phyloP scores from a whole-genome alignment of 78 protist genomes.

The Dictyostelium purpureum region DNA sequence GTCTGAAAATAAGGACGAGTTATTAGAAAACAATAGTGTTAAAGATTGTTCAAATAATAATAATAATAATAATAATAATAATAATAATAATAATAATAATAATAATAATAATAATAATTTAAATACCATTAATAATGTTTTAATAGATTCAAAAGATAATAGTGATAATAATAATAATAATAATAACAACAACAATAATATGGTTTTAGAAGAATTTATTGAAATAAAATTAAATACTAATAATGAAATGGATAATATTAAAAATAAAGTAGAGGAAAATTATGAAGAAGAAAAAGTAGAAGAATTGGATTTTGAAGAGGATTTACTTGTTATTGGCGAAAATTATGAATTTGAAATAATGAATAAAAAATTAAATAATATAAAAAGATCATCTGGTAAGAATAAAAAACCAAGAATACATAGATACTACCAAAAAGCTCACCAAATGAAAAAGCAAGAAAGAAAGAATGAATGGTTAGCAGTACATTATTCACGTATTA shows the following conservation, averaged over 20 bases:
- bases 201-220: neutral
- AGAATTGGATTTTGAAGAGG: neutral
- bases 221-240: neutral
- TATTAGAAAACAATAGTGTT: no score
- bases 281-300: neutral
- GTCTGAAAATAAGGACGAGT: no score
- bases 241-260: neutral
- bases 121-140: no score
- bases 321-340: constrained; percentile 1
- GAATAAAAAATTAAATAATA: neutral
- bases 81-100: neutral
- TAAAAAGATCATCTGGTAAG: neutral
- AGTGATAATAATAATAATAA: constrained; percentile 1
- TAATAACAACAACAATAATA: neutral
- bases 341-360: neutral
- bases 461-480: neutral
- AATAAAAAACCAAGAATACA: neutral
- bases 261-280: neutral
- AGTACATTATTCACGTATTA: neutral
- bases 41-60: no score
- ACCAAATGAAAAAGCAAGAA: neutral
- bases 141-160: no score
- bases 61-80: neutral
- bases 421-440: neutral
- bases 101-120: neutral